Conservation (phyloP, 1,139 yeast species). For the Zygoascus meyerae region DNA sequence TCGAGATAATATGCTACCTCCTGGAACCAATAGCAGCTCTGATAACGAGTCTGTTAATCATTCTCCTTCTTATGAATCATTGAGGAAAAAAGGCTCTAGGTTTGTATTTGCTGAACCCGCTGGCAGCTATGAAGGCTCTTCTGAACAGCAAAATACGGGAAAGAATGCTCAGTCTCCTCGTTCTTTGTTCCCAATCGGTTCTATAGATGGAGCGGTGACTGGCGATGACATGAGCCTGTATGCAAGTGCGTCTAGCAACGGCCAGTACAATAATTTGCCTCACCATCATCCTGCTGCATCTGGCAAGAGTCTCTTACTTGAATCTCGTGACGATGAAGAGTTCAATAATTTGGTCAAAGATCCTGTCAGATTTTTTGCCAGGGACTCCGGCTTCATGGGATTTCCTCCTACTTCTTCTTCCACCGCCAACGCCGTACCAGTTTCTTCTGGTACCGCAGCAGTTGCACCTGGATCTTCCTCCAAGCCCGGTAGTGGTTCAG, state of each 20-base stretch:
- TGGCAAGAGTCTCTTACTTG: conserved; percentile 30
- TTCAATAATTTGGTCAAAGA: conserved; percentile 30
- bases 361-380: conserved; percentile 25
- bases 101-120: conserved; percentile 10
- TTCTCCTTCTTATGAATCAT: conserved; percentile 18
- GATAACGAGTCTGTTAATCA: conserved; percentile 15
- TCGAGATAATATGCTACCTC: neutral
- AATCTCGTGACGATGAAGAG: conserved; percentile 31
- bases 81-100: conserved; percentile 11
- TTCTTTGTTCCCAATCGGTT: conserved; percentile 23
- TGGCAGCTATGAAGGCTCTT: conserved; percentile 2
- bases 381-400: conserved; percentile 13
- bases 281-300: conserved; percentile 14
- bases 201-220: conserved; percentile 8
- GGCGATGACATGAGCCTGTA: conserved; percentile 9
- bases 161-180: conserved; percentile 27
- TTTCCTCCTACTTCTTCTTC: conserved; percentile 46
- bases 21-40: conserved; percentile 1
- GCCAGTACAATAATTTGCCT: conserved; percentile 7
- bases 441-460: conserved; percentile 6
- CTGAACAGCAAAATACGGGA: conserved; percentile 2
- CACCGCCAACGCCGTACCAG: conserved; percentile 10
- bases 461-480: neutral
- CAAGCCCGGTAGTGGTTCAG: neutral
- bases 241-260: neutral